These are phyloP conservation scores for Stevia rebaudiana DNA, from an alignment of 140 eudicot species.

Conservation along the genomic window DNA sequence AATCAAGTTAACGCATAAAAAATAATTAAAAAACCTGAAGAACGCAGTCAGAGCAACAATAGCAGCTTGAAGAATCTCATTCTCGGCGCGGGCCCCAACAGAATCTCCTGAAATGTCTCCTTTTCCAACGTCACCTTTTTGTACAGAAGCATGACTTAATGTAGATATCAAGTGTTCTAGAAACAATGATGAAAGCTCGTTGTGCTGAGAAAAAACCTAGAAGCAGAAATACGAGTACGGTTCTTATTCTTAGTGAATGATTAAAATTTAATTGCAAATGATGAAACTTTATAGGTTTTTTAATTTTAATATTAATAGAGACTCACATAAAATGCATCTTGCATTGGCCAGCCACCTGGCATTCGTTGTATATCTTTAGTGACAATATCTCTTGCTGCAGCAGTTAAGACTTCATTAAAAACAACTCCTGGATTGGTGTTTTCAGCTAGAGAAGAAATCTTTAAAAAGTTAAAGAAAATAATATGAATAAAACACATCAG, in stretches of 20 bases:
- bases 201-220: slow-evolving; percentile 89
- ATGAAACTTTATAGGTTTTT: neutral
- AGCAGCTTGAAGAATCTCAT: slow-evolving; percentile 79
- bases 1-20: slow-evolving; percentile 11
- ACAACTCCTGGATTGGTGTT: slow-evolving; percentile 67
- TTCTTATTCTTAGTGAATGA: neutral
- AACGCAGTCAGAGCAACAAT: slow-evolving; percentile 86
- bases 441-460: slow-evolving; percentile 90
- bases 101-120: slow-evolving; percentile 51
- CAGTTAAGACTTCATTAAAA: slow-evolving; percentile 73
- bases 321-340: slow-evolving; percentile 91
- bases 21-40: slow-evolving; percentile 76
- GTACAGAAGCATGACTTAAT: slow-evolving; percentile 50
- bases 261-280: neutral
- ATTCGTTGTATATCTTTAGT: slow-evolving; percentile 88
- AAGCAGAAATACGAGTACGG: neutral
- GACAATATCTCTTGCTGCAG: slow-evolving; percentile 85
- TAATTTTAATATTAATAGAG: neutral
- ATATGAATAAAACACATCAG: neutral
- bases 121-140: slow-evolving; percentile 46
- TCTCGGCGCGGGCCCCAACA: slow-evolving; percentile 36
- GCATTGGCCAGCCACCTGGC: slow-evolving; percentile 99
- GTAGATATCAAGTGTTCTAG: slow-evolving; percentile 77
- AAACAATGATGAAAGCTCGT: slow-evolving; percentile 67
- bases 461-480: slow-evolving; percentile 45